These are phyloP conservation scores for Trichoderma asperelloides DNA, from an alignment of 495 filamentous ascomycete genomes.

Conservation along the genomic window DNA sequence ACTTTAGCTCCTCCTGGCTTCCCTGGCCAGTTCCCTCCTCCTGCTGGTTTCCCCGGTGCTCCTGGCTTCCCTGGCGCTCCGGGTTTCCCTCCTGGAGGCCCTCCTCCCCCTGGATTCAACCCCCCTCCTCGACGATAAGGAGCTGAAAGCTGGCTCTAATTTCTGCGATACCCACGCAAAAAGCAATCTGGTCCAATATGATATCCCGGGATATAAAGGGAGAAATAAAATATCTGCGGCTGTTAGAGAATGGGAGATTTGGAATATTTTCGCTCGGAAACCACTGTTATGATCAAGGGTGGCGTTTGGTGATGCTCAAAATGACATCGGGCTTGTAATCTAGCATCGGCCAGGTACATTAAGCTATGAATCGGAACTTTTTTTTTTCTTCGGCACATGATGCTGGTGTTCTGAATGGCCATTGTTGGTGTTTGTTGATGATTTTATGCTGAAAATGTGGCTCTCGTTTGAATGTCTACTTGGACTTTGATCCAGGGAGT, in stretches of 20 bases:
- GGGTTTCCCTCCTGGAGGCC: slow-evolving; percentile 53
- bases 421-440: no score
- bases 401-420: neutral
- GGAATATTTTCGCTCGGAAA: neutral
- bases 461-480: no score
- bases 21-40: slow-evolving; percentile 36
- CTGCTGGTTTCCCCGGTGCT: slow-evolving; percentile 40
- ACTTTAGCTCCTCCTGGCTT: slow-evolving; percentile 53
- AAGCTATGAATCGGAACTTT: neutral
- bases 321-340: slow-evolving; percentile 4
- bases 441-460: no score
- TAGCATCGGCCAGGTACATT: slow-evolving; percentile 5
- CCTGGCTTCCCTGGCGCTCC: slow-evolving; percentile 34
- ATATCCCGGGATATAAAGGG: neutral
- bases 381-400: neutral
- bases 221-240: neutral
- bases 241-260: slow-evolving; percentile 6
- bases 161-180: slow-evolving; percentile 4
- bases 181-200: neutral
- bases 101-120: slow-evolving; percentile 58
- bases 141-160: slow-evolving; percentile 8
- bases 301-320: slow-evolving; percentile 8
- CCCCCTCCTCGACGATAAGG: slow-evolving; percentile 52
- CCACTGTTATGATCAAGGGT: slow-evolving; percentile 6
- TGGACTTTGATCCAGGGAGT: no score